Evolutionary conservation across 495 filamentous ascomycete species (phyloP).

Genomic region (Monascus purpureus): DNA sequence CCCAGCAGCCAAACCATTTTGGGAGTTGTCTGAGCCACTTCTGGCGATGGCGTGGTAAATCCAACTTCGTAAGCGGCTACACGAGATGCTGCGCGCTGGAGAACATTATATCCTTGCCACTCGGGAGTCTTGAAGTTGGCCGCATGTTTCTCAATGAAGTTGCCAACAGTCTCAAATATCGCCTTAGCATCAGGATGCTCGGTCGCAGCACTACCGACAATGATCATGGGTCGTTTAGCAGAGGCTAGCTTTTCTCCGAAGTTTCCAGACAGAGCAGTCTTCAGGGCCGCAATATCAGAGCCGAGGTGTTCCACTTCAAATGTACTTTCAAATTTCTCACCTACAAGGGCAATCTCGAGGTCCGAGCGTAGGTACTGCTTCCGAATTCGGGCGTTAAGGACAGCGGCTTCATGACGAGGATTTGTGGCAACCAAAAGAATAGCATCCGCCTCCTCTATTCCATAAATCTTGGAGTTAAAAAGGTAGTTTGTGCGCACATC

Average conservation of each 20-base stretch:
- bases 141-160: constrained; percentile 84
- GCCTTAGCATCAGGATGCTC: constrained; percentile 85
- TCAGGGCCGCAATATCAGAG: constrained; percentile 57
- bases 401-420: constrained; percentile 84
- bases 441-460: constrained; percentile 84
- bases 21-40: constrained; percentile 64
- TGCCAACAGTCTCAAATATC: constrained; percentile 77
- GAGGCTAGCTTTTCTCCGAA: constrained; percentile 83
- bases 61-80: constrained; percentile 90
- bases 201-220: constrained; percentile 76
- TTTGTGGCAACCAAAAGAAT: constrained; percentile 92
- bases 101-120: constrained; percentile 95
- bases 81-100: constrained; percentile 84
- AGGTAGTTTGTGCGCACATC: constrained; percentile 89
- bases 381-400: constrained; percentile 87
- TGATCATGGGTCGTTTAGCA: constrained; percentile 91
- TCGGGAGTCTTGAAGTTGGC: constrained; percentile 74
- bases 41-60: constrained; percentile 68
- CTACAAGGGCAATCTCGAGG: constrained; percentile 81
- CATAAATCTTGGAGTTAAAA: constrained; percentile 90
- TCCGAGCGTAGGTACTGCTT: constrained; percentile 97
- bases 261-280: constrained; percentile 66
- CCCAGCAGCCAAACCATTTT: constrained; percentile 97
- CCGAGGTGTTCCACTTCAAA: constrained; percentile 90
- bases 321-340: constrained; percentile 79